Conservation (phyloP, 1,284 basidiomycete genomes). For the Neotropicomus parvogracilis region DNA sequence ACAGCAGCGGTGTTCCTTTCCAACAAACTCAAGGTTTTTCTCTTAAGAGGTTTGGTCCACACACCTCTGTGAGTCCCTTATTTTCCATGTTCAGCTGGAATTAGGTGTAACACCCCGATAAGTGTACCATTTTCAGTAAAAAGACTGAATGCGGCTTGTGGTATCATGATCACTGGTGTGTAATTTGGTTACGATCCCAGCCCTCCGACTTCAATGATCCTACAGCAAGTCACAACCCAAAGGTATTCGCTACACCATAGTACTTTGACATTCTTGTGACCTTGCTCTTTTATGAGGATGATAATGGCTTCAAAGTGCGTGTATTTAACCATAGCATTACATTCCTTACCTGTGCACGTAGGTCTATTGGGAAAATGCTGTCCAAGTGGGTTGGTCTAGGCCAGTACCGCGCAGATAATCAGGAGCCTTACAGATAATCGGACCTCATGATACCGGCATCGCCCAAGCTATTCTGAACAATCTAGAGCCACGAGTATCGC, state of each 20-base stretch:
- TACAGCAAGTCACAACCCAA: slow-evolving; percentile 79
- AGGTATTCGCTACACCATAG: slow-evolving; percentile 41
- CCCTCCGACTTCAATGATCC: background rate
- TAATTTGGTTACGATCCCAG: background rate
- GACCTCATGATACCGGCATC: slow-evolving; percentile 76
- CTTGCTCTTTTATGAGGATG: slow-evolving; percentile 45
- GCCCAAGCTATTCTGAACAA: slow-evolving; percentile 60
- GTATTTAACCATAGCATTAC: background rate
- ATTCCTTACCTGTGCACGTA: slow-evolving; percentile 24
- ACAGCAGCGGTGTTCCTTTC: slow-evolving; percentile 68
- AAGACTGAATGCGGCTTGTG: slow-evolving; percentile 64
- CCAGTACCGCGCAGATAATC: background rate
- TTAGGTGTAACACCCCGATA: slow-evolving; percentile 3
- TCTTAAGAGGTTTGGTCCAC: slow-evolving; percentile 69
- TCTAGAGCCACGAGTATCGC: slow-evolving; percentile 54
- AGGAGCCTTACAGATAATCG: slow-evolving; percentile 60
- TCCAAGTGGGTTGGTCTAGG: slow-evolving; percentile 50
- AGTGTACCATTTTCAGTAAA: slow-evolving; percentile 79
- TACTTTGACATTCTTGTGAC: slow-evolving; percentile 4
- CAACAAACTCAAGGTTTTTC: slow-evolving; percentile 63
- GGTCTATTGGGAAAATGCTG: slow-evolving; percentile 85
- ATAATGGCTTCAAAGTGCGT: slow-evolving; percentile 81
- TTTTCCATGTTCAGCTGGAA: background rate
- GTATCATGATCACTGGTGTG: slow-evolving; percentile 83
- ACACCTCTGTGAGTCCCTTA: slow-evolving; percentile 65